Percentiles rank a stretch among this genome's conserved stretches.
phyloP scores from a whole-genome alignment of 2,329 filamentous ascomycete species.

The Hymenoscyphus albidus region DNA sequence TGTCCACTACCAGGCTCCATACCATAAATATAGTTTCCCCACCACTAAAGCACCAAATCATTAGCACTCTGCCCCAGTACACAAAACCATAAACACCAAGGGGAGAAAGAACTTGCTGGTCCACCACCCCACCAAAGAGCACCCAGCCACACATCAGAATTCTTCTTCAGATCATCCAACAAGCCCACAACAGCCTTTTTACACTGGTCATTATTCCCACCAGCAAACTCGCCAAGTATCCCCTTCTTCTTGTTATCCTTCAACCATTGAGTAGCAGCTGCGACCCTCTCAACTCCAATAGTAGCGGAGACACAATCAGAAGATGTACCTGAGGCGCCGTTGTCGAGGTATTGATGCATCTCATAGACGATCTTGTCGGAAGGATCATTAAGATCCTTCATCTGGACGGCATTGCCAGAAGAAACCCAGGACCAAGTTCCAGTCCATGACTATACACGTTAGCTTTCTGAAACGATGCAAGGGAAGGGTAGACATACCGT shows the following conservation, averaged over 20 bases:
- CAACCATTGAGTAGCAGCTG: slow-evolving; percentile 50
- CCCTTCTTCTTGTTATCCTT: slow-evolving; percentile 49
- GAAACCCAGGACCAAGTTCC: slow-evolving; percentile 27
- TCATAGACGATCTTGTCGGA: slow-evolving; percentile 53
- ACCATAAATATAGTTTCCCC: slow-evolving; percentile 40
- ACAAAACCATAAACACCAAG: not conserved
- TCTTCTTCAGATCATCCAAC: slow-evolving; percentile 44
- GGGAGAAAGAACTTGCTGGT: slow-evolving; percentile 35
- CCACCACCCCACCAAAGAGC: slow-evolving; percentile 50
- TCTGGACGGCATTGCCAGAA: slow-evolving; percentile 39
- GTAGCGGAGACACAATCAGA: slow-evolving; percentile 47
- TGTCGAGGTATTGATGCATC: slow-evolving; percentile 61
- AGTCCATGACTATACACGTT: slow-evolving; percentile 13
- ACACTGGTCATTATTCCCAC: slow-evolving; percentile 47
- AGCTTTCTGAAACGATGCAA: not conserved
- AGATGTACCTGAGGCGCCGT: slow-evolving; percentile 49
- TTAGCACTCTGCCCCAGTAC: not conserved
- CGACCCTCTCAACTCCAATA: slow-evolving; percentile 50
- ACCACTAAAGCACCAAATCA: not conserved
- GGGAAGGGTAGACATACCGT: slow-evolving; percentile 2
- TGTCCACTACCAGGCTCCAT: slow-evolving; percentile 41
- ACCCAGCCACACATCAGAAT: slow-evolving; percentile 50
- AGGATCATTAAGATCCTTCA: slow-evolving; percentile 48
- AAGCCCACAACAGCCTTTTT: slow-evolving; percentile 47
- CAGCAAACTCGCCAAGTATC: slow-evolving; percentile 53